Base-by-base conservation (phyloP, 2,329 filamentous ascomycete species). In the Aspergillus sp. region DNA sequence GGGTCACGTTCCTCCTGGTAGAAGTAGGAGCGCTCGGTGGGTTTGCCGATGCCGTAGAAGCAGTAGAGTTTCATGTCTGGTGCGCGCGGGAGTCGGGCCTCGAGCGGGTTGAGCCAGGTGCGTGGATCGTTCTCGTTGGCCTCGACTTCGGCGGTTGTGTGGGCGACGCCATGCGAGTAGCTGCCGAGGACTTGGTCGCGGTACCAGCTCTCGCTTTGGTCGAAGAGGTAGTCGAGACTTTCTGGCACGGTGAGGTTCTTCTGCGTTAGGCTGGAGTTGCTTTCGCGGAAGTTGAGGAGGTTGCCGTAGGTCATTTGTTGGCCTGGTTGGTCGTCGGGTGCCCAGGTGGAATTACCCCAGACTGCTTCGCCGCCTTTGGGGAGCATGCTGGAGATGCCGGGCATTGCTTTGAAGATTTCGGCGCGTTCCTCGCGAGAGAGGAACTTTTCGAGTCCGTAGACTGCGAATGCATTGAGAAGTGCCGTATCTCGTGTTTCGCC, bases 401-500 rank as follows among this genome's bases (percentile, higher is more conserved):
- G 95, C 93, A 99, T 98, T 44, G 92, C 91, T 52, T 95, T 87
- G 79, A 99, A 96, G 43, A 99, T 88, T 69, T 98, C 92, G 0
- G 90, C 92, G 52, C 95, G 85, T 73, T 99, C 95, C 63, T 93
- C 88, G 67, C 89, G 91, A 66, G 88, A 93, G 47, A 99, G 80
- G 72, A 99, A 99, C 70, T 95, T 96, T 74, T 99, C 95, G 9
- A 99, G 83, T 0, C 95, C 95, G 68, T 98, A 98, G 1, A 99
- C 93, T 8, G 95, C 95, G 72, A 98, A 96, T 2, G 93, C 86
- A 67, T 98, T 98, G 20, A 99, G 84, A 74, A 98, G 95, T 1
- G 93, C 95, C 0, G 95, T 99, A 69, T 99, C 95, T 64, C 93
- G 91, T 95, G 99, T 99, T 75, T 99, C 95, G 30, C 95, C 95